Percentiles rank a stretch among this genome's conserved stretches.
phyloP scores from a whole-genome alignment of 495 filamentous ascomycete species.

The Usnea hakonensis region DNA sequence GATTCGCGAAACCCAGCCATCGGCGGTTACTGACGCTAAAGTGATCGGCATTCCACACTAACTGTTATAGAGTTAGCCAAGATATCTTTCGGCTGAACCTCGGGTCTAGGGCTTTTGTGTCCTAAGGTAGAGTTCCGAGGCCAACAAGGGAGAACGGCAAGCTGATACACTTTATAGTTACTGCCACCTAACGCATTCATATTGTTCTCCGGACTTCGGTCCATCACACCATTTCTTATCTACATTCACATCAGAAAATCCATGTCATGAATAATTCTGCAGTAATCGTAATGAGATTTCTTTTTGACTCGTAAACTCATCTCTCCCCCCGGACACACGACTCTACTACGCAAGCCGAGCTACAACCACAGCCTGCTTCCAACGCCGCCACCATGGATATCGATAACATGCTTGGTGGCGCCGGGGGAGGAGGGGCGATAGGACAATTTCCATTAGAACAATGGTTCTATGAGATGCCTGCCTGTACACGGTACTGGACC shows the following conservation, averaged over 20 bases:
- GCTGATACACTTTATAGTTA: constrained; percentile 4
- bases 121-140: not conserved
- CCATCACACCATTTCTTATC: too few relatives aligned
- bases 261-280: too few relatives aligned
- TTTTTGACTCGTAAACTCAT: not conserved
- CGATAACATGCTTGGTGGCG: constrained; percentile 60
- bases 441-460: constrained; percentile 81
- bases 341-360: not conserved
- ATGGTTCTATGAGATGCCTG: constrained; percentile 98
- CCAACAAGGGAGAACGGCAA: not conserved
- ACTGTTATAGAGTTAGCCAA: not conserved
- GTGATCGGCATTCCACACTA: not conserved
- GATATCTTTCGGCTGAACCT: not conserved
- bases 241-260: too few relatives aligned
- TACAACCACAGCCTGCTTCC: not conserved
- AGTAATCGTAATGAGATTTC: not conserved
- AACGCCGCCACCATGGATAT: constrained; percentile 36
- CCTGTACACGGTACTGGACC: constrained; percentile 94
- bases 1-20: not conserved
- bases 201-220: too few relatives aligned
- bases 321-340: not conserved
- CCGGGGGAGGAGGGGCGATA: constrained; percentile 45
- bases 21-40: not conserved
- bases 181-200: constrained; percentile 6
- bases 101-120: not conserved